phyloP scores from a whole-genome alignment of 495 filamentous ascomycete genomes.

The Copromyces sp. region DNA sequence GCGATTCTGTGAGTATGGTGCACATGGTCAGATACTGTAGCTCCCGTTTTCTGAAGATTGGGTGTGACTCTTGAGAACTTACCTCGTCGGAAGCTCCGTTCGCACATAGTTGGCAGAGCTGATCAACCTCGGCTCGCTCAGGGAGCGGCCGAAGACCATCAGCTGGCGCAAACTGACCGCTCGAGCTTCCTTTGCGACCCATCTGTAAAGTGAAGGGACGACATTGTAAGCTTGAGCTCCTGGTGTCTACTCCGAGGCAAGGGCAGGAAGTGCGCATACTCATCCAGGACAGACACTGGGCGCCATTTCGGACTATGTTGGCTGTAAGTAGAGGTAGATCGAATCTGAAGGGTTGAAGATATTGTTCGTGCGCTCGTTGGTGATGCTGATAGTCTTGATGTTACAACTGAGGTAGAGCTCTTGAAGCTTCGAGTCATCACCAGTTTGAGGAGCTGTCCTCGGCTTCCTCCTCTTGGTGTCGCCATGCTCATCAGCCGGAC shows the following conservation, averaged over 20 bases:
- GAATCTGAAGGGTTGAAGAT: neutral
- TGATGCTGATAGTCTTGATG: neutral
- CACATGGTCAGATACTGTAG: neutral
- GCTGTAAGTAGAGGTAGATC: neutral
- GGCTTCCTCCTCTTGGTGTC: neutral
- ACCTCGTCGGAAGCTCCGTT: conserved; percentile 87
- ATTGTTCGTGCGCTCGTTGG: neutral
- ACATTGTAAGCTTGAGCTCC: conserved; percentile 9
- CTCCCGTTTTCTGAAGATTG: neutral
- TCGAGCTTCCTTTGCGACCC: conserved; percentile 73
- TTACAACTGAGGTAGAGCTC: neutral
- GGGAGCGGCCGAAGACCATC: conserved; percentile 82
- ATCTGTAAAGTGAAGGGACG: conserved; percentile 42
- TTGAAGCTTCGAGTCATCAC: neutral
- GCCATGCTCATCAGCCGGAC: conserved; percentile 25
- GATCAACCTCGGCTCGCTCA: conserved; percentile 82
- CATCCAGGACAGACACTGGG: conserved; percentile 73
- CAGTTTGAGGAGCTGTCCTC: conserved; percentile 1
- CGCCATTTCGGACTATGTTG: conserved; percentile 55
- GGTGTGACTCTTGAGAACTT: conserved; percentile 9
- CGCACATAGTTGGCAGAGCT: conserved; percentile 96
- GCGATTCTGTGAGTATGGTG: conserved; percentile 48
- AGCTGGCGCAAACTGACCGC: conserved; percentile 86
- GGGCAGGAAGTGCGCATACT: conserved; percentile 43
- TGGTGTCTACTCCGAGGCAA: neutral